Conservation (phyloP, 1,284 basidiomycete genomes). For the Ganoderma boninense region DNA sequence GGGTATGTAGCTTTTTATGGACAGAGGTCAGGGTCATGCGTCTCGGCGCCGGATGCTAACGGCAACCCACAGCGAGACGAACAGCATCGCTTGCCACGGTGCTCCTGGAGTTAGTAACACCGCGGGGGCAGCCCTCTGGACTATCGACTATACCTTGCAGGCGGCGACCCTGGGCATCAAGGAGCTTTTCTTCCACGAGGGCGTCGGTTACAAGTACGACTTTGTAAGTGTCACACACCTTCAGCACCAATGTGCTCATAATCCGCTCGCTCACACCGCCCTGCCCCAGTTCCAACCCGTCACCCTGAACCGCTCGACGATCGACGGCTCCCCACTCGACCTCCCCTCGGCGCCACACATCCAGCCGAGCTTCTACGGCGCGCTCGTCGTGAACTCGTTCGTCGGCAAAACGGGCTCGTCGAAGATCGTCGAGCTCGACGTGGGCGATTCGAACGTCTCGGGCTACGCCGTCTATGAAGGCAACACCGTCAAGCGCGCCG, state of each 20-base stretch:
- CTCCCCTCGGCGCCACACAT: slow-evolving; percentile 49
- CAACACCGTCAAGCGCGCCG: slow-evolving; percentile 52
- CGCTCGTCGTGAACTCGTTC: slow-evolving; percentile 38
- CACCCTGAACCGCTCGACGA: background rate
- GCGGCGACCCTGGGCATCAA: slow-evolving; percentile 47
- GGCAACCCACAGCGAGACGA: slow-evolving; percentile 36
- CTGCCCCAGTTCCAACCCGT: slow-evolving; percentile 51
- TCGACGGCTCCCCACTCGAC: slow-evolving; percentile 24
- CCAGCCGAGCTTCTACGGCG: background rate
- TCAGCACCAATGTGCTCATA: background rate
- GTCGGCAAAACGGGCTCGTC: slow-evolving; percentile 46
- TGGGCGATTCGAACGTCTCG: slow-evolving; percentile 57
- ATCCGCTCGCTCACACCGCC: slow-evolving; percentile 38
- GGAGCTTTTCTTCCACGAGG: slow-evolving; percentile 51
- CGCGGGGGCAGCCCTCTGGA: slow-evolving; percentile 75
- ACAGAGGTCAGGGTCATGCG: slow-evolving; percentile 3
- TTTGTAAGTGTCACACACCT: slow-evolving; percentile 39
- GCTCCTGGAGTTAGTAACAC: slow-evolving; percentile 74
- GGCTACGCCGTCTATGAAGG: slow-evolving; percentile 71
- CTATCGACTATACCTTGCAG: slow-evolving; percentile 68
- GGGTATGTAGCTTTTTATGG: slow-evolving; percentile 48
- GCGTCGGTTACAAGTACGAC: slow-evolving; percentile 54
- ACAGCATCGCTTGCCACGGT: slow-evolving; percentile 54
- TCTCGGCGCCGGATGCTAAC: background rate
- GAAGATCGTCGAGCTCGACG: slow-evolving; percentile 58